Conservation (phyloP, 1,284 basidiomycete genomes). For the Macrocybe sp. region DNA sequence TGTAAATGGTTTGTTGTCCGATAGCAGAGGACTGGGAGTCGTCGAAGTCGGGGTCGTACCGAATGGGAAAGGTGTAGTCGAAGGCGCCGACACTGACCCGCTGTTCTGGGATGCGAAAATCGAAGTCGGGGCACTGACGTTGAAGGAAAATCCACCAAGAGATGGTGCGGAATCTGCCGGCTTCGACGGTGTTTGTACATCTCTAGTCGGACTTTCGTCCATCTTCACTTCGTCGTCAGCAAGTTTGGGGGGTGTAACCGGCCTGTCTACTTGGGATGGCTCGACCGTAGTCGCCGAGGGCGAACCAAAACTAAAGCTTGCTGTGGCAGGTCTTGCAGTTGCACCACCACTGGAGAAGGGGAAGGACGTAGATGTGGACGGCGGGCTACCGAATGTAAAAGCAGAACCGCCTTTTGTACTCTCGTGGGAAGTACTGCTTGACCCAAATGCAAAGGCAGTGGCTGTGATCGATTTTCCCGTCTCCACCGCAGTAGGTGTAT, state of each 20-base stretch:
- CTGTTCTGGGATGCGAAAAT: conserved; percentile 17
- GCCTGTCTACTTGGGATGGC: conserved; percentile 24
- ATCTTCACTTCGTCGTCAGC: conserved; percentile 55
- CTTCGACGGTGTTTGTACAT: conserved; percentile 34
- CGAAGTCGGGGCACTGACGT: conserved; percentile 18
- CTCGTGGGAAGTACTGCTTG: conserved; percentile 18
- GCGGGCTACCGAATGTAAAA: conserved; percentile 22
- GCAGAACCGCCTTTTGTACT: conserved; percentile 9
- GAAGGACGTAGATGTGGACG: conserved; percentile 16
- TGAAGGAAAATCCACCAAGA: conserved; percentile 42
- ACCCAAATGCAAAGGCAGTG: conserved; percentile 18
- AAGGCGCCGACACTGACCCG: conserved; percentile 20
- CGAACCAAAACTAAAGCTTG: conserved; percentile 26
- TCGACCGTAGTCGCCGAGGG: conserved; percentile 28
- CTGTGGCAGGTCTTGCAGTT: conserved; percentile 18
- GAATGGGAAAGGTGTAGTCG: conserved; percentile 34
- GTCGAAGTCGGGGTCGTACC: conserved; percentile 22
- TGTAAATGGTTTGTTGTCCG: conserved; percentile 27
- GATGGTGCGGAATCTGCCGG: conserved; percentile 28
- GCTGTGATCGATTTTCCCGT: conserved; percentile 8
- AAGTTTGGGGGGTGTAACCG: conserved; percentile 51
- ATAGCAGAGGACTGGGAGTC: conserved; percentile 25
- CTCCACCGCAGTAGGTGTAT: conserved; percentile 1
- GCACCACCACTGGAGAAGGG: conserved; percentile 26
- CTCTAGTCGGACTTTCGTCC: conserved; percentile 67